A percentile compares a stretch with the other conserved stretches of the same genome.
Evolutionary conservation across 306 rosid species (phyloP).

Genomic region (Psophocarpus tetragonolobus): DNA sequence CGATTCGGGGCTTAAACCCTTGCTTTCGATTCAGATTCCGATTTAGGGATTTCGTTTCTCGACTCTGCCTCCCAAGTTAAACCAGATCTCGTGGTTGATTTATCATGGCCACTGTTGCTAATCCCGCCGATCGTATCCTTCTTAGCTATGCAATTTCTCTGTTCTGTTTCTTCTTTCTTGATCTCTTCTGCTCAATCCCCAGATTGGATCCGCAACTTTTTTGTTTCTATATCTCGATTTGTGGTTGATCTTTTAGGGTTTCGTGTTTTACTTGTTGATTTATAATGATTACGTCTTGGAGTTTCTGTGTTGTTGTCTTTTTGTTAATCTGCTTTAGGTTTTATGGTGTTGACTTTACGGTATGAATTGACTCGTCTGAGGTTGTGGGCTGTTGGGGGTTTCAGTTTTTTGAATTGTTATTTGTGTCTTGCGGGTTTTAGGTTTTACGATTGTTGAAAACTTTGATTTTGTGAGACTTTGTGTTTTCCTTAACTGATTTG

Average conservation of each 20-base stretch:
- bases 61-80: neutral
- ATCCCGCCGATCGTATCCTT: slow-evolving; percentile 96
- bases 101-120: slow-evolving; percentile 84
- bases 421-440: neutral
- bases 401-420: neutral
- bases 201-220: slow-evolving; percentile 35
- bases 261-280: neutral
- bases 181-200: slow-evolving; percentile 23
- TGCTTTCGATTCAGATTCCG: slow-evolving; percentile 39
- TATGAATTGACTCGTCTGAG: neutral
- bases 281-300: neutral
- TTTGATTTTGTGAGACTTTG: neutral
- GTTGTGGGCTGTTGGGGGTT: neutral
- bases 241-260: slow-evolving; percentile 15
- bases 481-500: slow-evolving; percentile 59
- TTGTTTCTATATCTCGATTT: neutral
- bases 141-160: neutral
- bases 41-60: slow-evolving; percentile 19
- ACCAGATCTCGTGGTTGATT: slow-evolving; percentile 51
- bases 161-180: neutral
- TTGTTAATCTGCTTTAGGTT: neutral
- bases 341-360: slow-evolving; percentile 6
- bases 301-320: neutral
- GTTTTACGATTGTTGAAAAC: neutral
- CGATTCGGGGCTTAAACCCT: slow-evolving; percentile 44